Conservation (phyloP, 306 rosid genomes). For the Arachis hypogaea region DNA sequence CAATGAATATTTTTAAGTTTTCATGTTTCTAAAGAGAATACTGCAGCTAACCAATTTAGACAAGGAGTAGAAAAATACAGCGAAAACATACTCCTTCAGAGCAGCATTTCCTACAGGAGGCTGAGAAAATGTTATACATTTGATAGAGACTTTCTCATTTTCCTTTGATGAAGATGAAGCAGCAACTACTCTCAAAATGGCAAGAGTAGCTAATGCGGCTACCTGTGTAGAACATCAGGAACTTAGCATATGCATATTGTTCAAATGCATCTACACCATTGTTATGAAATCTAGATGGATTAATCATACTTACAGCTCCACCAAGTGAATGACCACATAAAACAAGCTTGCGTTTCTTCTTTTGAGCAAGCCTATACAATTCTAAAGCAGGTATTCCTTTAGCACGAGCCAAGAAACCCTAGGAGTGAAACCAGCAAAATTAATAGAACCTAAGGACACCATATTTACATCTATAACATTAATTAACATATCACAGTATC, state of each 20-base stretch:
- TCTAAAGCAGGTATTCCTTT: slow-evolving; percentile 98
- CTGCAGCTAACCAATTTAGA: slow-evolving; percentile 21
- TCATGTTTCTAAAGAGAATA: slow-evolving; percentile 6
- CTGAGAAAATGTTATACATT: slow-evolving; percentile 96
- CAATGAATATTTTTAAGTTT: slow-evolving; percentile 25
- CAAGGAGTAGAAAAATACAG: slow-evolving; percentile 20
- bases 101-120: slow-evolving; percentile 99
- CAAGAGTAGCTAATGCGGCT: slow-evolving; percentile 95
- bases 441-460: slow-evolving; percentile 9
- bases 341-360: slow-evolving; percentile 91
- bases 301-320: slow-evolving; percentile 82
- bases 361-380: slow-evolving; percentile 92
- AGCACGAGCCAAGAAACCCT: slow-evolving; percentile 99
- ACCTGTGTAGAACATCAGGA: slow-evolving; percentile 58
- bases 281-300: slow-evolving; percentile 22
- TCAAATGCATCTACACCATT: slow-evolving; percentile 16
- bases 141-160: slow-evolving; percentile 67
- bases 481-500: slow-evolving; percentile 17
- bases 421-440: slow-evolving; percentile 25
- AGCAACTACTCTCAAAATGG: slow-evolving; percentile 95
- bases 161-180: slow-evolving; percentile 88
- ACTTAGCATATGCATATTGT: slow-evolving; percentile 32
- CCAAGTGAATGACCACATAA: slow-evolving; percentile 98
- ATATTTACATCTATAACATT: background rate
- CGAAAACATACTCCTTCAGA: slow-evolving; percentile 81